Percentiles rank a stretch among this genome's conserved stretches.
phyloP scores from a whole-genome alignment of 176 grass and related monocot species.

The Oryza rufipogon region DNA sequence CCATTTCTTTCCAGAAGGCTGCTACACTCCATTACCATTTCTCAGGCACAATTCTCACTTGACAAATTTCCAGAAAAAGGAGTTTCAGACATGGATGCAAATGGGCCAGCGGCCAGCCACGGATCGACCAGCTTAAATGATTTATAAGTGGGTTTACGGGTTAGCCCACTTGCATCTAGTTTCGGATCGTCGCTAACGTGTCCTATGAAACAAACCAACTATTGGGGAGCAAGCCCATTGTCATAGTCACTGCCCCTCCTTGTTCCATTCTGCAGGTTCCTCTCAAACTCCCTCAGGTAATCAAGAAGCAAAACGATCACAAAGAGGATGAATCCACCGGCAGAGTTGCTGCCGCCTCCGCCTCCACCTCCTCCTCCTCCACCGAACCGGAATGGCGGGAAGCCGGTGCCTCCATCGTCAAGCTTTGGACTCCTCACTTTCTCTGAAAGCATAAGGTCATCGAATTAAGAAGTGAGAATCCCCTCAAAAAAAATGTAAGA shows the following conservation, averaged over 20 bases:
- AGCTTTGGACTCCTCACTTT: slow-evolving; percentile 51
- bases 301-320: slow-evolving; percentile 57
- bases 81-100: too few relatives aligned
- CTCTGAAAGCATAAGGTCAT: slow-evolving; percentile 18
- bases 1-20: too few relatives aligned
- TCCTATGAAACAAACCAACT: not conserved
- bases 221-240: slow-evolving; percentile 30
- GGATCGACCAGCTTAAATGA: too few relatives aligned
- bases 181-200: too few relatives aligned
- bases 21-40: too few relatives aligned
- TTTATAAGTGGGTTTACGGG: too few relatives aligned
- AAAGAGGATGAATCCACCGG: slow-evolving; percentile 56
- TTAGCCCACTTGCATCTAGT: too few relatives aligned
- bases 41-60: too few relatives aligned
- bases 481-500: not conserved
- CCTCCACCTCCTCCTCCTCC: slow-evolving; percentile 34
- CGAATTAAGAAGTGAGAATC: not conserved
- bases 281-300: slow-evolving; percentile 55
- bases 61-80: too few relatives aligned
- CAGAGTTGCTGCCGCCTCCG: slow-evolving; percentile 43
- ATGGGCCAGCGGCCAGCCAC: too few relatives aligned
- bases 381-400: slow-evolving; percentile 53
- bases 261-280: slow-evolving; percentile 49
- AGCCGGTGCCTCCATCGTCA: slow-evolving; percentile 51
- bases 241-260: slow-evolving; percentile 43